phyloP scores from a whole-genome alignment of 2,329 filamentous ascomycete species.

The Alternaria triticina region DNA sequence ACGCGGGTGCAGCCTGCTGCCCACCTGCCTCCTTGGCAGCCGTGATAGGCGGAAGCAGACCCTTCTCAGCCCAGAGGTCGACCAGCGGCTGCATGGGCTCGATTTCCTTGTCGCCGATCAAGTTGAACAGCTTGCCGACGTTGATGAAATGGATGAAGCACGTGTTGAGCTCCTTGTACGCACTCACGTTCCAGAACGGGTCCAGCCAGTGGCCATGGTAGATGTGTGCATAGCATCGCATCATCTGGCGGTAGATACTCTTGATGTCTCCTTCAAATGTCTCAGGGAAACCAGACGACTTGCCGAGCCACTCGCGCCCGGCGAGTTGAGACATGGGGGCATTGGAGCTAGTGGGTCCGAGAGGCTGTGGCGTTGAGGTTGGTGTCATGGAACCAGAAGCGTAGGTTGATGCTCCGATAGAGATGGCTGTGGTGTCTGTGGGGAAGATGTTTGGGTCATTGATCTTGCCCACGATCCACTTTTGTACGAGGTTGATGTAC shows the following conservation, averaged over 20 bases:
- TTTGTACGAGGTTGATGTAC: constrained; percentile 94
- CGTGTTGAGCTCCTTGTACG: constrained; percentile 59
- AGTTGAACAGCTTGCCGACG: constrained; percentile 74
- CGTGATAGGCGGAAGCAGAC: constrained; percentile 70
- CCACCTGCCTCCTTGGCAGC: constrained; percentile 29
- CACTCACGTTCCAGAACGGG: constrained; percentile 57
- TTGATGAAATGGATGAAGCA: constrained; percentile 62
- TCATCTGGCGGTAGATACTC: constrained; percentile 63
- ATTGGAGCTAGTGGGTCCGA: constrained; percentile 55
- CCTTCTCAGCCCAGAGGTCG: constrained; percentile 88
- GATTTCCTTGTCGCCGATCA: constrained; percentile 86
- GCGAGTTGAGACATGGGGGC: constrained; percentile 67
- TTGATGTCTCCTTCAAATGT: constrained; percentile 76
- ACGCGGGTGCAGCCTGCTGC: constrained; percentile 25
- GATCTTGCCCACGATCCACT: constrained; percentile 96
- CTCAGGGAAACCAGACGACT: constrained; percentile 74
- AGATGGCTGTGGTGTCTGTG: constrained; percentile 76
- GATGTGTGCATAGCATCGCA: constrained; percentile 61
- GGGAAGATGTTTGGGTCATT: constrained; percentile 90
- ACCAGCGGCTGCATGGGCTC: constrained; percentile 96
- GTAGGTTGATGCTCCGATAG: constrained; percentile 66
- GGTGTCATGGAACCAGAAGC: constrained; percentile 60
- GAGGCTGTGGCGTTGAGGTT: constrained; percentile 51
- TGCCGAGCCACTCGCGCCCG: constrained; percentile 83
- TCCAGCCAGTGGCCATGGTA: constrained; percentile 61